Percentiles rank a stretch among this genome's conserved stretches.
These are phyloP conservation scores for Garcia nutans DNA, from an alignment of 345 rosid genomes.

Conservation along the genomic window DNA sequence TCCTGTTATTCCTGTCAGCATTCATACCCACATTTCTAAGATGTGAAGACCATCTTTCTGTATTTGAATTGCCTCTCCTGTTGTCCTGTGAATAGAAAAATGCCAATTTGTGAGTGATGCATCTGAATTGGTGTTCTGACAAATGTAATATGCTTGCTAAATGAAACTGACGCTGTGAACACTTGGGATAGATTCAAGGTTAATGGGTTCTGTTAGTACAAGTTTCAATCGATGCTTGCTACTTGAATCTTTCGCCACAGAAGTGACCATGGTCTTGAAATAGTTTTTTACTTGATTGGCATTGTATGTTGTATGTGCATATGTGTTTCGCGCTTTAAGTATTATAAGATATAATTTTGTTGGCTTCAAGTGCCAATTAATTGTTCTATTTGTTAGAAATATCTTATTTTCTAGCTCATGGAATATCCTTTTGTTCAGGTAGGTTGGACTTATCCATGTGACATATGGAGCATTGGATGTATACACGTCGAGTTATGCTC, in stretches of 20 bases:
- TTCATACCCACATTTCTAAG: not conserved
- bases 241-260: not conserved
- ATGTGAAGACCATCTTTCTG: not conserved
- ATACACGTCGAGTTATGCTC: slow-evolving; percentile 25
- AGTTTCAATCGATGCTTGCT: no score
- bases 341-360: not conserved
- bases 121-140: not conserved
- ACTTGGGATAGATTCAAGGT: not conserved
- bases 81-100: not conserved
- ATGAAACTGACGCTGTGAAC: not conserved
- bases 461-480: slow-evolving; percentile 32
- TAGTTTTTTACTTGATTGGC: not conserved
- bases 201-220: not conserved
- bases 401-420: not conserved
- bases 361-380: not conserved
- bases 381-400: not conserved
- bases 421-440: slow-evolving; percentile 7
- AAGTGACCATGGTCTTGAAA: not conserved
- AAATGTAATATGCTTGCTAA: not conserved
- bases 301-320: no score
- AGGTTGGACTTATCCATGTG: slow-evolving; percentile 34
- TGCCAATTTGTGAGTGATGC: not conserved
- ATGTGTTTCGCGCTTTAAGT: no score
- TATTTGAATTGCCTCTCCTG: not conserved
- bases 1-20: not conserved